Conservation (phyloP, 352 stramenopile species). For the Elongisporangium anandrum region DNA sequence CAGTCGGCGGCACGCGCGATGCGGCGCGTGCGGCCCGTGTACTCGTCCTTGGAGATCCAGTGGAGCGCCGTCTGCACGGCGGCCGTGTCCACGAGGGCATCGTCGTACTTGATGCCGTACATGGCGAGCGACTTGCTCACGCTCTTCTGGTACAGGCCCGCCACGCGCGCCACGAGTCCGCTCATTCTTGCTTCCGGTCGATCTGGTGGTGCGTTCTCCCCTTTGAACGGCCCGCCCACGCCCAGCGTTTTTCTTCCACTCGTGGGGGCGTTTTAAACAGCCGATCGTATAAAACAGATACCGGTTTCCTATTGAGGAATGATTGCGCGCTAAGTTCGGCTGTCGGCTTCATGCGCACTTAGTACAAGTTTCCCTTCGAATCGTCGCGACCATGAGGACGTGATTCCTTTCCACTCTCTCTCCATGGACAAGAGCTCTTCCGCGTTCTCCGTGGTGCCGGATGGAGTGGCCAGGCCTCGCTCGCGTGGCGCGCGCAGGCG, state of each 20-base stretch:
- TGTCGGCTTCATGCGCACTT: neutral
- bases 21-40: conserved; percentile 70
- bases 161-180: conserved; percentile 54
- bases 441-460: neutral
- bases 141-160: conserved; percentile 79
- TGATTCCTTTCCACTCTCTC: neutral
- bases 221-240: conserved; percentile 8
- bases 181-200: conserved; percentile 19
- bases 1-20: conserved; percentile 80
- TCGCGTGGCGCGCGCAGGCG: conserved; percentile 29
- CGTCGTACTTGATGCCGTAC: conserved; percentile 88
- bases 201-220: conserved; percentile 4
- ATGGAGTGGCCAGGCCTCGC: conserved; percentile 15
- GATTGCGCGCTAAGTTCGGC: no score
- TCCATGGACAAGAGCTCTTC: neutral
- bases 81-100: conserved; percentile 76
- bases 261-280: neutral
- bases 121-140: conserved; percentile 70
- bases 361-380: neutral
- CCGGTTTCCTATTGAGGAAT: neutral
- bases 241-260: conserved; percentile 18
- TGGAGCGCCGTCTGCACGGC: conserved; percentile 77
- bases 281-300: neutral
- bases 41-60: conserved; percentile 77
- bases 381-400: neutral